Base-by-base conservation (phyloP, 306 rosid genomes). In the Fagus crenata region DNA sequence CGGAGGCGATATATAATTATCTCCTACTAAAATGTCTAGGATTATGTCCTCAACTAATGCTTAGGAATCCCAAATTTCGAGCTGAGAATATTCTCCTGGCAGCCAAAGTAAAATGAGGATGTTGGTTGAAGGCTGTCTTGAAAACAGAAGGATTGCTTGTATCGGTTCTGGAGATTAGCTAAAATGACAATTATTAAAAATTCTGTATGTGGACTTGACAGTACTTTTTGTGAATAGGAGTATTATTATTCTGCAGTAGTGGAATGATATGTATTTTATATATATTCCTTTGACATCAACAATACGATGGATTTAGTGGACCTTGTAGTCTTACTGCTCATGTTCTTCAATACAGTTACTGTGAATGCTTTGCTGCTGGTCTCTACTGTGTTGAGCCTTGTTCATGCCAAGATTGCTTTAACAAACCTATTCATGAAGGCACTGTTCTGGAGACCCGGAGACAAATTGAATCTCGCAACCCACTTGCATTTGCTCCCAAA, bases 401-500 rank as follows among this genome's bases (percentile, higher is more conserved):
- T 77, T 78, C 91, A 37, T 94, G 98, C 80, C 91, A 81, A 53
- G 90, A 89, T 8, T 94, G 98, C 81, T 86, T 90, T 82, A 94
- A 92, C 89, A 90, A 90, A 64, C 93, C 89, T 58, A 88, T 92
- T 67, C 90, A 92, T 78, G 93, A 87, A 80, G 91, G 92, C 53
- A 84, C 85, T 13, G 96, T 93, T 75, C 88, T 85, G 78, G 85
- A 89, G 78, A 83, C 93, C 78, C 93, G 96, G 69, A 87, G 86
- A 85, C 92, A 89, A 84, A 92, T 90, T 2, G 90, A 89, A 82
- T 91, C 95, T 79, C 92, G 96, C 69, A 88, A 93, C 73, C 97
- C 97, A 5, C 93, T 88, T 79, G 97, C 98, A 51, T 95, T 95
- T 88, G 92, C 97, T 86, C 97, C 98, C 15, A 92, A 92, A 90